Conservation (phyloP, 352 stramenopile genomes). For the Phytophthora colocasiae region DNA sequence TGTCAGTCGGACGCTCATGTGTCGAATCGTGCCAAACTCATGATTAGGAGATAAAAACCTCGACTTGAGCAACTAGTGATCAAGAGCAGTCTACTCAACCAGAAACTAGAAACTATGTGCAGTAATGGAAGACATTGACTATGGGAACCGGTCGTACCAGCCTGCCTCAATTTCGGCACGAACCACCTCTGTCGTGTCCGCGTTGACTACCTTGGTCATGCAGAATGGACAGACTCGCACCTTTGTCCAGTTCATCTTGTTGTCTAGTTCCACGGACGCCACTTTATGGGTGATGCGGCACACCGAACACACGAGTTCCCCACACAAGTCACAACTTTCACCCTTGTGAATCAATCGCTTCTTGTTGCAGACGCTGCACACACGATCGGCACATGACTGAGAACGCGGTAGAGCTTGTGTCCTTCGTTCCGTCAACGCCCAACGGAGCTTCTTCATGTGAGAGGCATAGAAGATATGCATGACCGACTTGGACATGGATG, state of each 20-base stretch:
- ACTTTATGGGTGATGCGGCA: conserved; percentile 46
- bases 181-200: conserved; percentile 27
- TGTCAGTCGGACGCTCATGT: no score
- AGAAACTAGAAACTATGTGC: background rate
- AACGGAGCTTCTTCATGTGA: conserved; percentile 34
- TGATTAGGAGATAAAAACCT: background rate
- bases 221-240: conserved; percentile 36
- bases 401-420: conserved; percentile 4
- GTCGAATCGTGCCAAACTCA: no score
- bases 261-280: conserved; percentile 34
- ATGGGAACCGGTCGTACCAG: conserved; percentile 31
- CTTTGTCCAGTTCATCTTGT: conserved; percentile 39
- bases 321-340: conserved; percentile 33
- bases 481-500: conserved; percentile 36
- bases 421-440: conserved; percentile 22
- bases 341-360: conserved; percentile 27
- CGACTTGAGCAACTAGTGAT: no score
- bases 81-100: background rate
- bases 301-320: conserved; percentile 35
- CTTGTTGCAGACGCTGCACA: conserved; percentile 30
- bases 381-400: conserved; percentile 7
- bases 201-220: conserved; percentile 34
- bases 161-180: conserved; percentile 37
- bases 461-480: conserved; percentile 32
- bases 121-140: conserved; percentile 2